Percentiles rank a stretch among this genome's conserved stretches.
Conservation (phyloP, 441 rosid genomes). For the Mallotus repandus region DNA sequence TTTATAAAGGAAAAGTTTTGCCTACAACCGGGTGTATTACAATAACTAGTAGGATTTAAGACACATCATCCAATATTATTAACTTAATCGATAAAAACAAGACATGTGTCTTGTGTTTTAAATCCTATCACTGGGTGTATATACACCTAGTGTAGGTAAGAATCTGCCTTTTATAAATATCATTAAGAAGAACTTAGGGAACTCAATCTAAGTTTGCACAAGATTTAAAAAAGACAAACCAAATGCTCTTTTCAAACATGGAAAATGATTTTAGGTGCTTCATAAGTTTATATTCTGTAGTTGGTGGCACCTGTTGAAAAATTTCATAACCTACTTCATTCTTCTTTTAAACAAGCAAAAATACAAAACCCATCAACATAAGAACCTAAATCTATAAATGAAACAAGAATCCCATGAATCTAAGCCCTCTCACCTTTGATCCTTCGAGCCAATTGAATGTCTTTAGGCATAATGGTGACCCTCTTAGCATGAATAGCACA, state of each 20-base stretch:
- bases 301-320: neutral
- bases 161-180: too few species aligned
- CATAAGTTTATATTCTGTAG: neutral
- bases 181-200: neutral
- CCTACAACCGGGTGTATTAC: too few species aligned
- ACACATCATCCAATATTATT: too few species aligned
- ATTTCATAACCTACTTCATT: too few species aligned
- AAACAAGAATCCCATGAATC: neutral
- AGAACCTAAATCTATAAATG: neutral
- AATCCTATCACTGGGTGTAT: too few species aligned
- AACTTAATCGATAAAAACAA: too few species aligned
- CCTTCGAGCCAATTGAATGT: slow-evolving; percentile 59
- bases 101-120: too few species aligned
- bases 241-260: neutral
- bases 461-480: slow-evolving; percentile 71
- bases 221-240: neutral
- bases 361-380: neutral
- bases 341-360: too few species aligned
- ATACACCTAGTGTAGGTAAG: too few species aligned
- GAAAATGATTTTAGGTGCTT: neutral
- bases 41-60: too few species aligned
- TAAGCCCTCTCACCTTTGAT: slow-evolving; percentile 75
- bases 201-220: neutral
- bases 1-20: too few species aligned
- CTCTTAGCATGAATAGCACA: slow-evolving; percentile 74